phyloP scores from a whole-genome alignment of 768 basidiomycete species.

The Kwoniella mangroviensis region DNA sequence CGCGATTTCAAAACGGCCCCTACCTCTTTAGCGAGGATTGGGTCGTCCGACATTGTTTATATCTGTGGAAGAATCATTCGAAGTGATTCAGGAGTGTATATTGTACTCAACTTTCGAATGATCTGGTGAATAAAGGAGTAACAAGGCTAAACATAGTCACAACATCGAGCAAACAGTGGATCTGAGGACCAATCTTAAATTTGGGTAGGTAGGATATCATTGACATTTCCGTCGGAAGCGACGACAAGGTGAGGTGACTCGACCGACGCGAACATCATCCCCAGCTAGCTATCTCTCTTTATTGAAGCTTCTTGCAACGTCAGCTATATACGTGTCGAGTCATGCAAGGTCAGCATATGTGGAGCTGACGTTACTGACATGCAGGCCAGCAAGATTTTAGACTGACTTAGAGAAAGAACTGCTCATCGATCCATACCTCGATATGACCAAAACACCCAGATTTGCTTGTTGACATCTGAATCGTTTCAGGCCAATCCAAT shows the following conservation, averaged over 20 bases:
- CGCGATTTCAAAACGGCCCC: constrained; percentile 47
- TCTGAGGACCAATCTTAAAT: no score
- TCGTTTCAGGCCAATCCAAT: background rate
- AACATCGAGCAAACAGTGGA: background rate
- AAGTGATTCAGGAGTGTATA: no score
- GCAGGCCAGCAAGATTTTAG: no score
- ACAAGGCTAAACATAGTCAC: background rate
- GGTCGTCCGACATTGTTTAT: constrained; percentile 9
- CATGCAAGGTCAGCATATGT: no score
- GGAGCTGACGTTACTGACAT: no score
- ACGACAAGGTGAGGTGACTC: background rate
- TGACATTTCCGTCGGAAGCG: background rate
- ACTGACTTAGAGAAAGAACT: background rate
- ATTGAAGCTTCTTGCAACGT: no score
- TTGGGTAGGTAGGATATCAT: background rate
- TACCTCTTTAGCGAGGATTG: constrained; percentile 27
- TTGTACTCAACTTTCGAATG: no score
- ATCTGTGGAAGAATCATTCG: no score
- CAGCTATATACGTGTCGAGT: no score
- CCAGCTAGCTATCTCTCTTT: no score
- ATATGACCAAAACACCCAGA: background rate
- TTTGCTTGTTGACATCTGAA: background rate
- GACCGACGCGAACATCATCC: background rate
- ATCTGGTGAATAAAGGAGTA: background rate
- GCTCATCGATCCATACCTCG: background rate